phyloP scores from a whole-genome alignment of 345 rosid species.

The Nasturtium officinale region DNA sequence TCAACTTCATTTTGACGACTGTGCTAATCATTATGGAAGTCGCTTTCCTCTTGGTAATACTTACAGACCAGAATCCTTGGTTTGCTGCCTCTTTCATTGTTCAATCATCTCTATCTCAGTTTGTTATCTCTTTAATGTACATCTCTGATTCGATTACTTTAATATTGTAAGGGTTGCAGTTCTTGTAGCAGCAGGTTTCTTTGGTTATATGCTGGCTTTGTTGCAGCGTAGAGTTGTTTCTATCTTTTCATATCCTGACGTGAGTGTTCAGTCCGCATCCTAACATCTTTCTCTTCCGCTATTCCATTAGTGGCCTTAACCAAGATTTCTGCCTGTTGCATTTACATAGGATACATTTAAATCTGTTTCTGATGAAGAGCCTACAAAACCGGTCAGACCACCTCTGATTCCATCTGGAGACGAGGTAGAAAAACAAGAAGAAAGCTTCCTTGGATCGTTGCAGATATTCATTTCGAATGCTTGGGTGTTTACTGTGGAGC shows the following conservation, averaged over 20 bases:
- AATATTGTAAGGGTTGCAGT: constrained; percentile 70
- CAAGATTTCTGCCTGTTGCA: background rate
- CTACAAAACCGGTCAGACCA: constrained; percentile 64
- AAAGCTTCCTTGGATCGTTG: constrained; percentile 70
- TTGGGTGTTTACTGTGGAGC: constrained; percentile 61
- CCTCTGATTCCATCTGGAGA: constrained; percentile 72
- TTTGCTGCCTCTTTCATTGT: background rate
- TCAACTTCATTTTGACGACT: constrained; percentile 94
- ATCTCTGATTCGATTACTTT: background rate
- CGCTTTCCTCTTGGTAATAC: constrained; percentile 84
- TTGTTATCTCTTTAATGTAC: background rate
- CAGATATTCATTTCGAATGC: constrained; percentile 56
- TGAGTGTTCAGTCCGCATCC: constrained; percentile 44
- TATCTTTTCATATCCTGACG: constrained; percentile 62
- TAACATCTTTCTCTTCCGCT: constrained; percentile 2
- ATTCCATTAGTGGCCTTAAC: background rate
- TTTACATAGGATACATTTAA: constrained; percentile 51
- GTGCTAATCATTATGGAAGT: constrained; percentile 90
- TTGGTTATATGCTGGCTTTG: constrained; percentile 94
- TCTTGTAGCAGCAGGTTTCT: constrained; percentile 84
- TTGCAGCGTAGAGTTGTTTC: constrained; percentile 73
- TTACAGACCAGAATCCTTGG: background rate
- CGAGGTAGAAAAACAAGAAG: constrained; percentile 77
- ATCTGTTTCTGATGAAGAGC: constrained; percentile 49
- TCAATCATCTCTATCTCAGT: background rate